A percentile compares a stretch with the other conserved stretches of the same genome.
These are phyloP conservation scores for Ceratocystiopsis minuta DNA, from an alignment of 2,329 filamentous ascomycete species.

Conservation along the genomic window DNA sequence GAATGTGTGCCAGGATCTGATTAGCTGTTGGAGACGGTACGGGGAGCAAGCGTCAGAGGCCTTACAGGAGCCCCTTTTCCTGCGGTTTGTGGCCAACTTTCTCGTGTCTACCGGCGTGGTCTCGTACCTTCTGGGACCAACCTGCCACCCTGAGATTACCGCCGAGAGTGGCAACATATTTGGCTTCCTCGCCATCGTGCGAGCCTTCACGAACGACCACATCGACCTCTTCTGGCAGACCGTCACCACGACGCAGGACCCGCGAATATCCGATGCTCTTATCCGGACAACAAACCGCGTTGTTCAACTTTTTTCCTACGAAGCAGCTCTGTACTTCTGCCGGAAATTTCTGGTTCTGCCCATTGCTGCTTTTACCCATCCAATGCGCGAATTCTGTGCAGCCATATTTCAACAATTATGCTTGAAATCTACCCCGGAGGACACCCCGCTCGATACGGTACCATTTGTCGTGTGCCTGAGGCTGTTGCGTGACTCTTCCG, in stretches of 20 bases:
- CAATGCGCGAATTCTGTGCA: conserved; percentile 45
- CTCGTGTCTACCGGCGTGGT: conserved; percentile 55
- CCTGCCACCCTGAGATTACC: conserved; percentile 84
- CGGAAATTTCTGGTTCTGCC: conserved; percentile 50
- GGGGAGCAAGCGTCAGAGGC: conserved; percentile 25
- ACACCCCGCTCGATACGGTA: conserved; percentile 12
- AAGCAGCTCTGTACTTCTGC: conserved; percentile 45
- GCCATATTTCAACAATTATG: conserved; percentile 30
- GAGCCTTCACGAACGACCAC: conserved; percentile 51
- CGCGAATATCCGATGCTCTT: conserved; percentile 65
- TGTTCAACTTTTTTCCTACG: conserved; percentile 27
- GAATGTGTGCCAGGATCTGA: conserved; percentile 53
- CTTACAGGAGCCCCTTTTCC: conserved; percentile 24
- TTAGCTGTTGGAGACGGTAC: conserved; percentile 44
- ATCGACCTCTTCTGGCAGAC: conserved; percentile 74
- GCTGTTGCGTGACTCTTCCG: conserved; percentile 53
- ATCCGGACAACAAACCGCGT: conserved; percentile 42
- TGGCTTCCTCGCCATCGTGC: conserved; percentile 68
- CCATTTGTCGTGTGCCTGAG: conserved; percentile 40
- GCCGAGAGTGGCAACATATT: conserved; percentile 66
- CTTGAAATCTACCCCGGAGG: neutral
- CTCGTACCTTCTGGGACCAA: conserved; percentile 74
- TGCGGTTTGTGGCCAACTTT: conserved; percentile 51
- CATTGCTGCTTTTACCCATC: conserved; percentile 40
- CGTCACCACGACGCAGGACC: conserved; percentile 64